Evolutionary conservation across 495 filamentous ascomycete genomes (phyloP).

Genomic region (Aspergillus carlsbadensis): DNA sequence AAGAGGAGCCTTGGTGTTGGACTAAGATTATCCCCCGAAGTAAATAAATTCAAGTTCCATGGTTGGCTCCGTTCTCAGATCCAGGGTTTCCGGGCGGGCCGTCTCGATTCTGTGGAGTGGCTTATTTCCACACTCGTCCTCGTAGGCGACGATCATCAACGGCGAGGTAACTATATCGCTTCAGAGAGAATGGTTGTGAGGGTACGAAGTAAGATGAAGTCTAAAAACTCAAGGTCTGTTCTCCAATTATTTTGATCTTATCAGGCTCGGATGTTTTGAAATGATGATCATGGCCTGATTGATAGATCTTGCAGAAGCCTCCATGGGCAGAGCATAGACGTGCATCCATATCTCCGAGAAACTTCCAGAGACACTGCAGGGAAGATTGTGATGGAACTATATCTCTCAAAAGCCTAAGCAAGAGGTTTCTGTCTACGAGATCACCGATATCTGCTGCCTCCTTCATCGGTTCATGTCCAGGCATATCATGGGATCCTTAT

Average conservation of each 20-base stretch:
- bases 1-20: background rate
- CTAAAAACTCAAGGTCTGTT: too few species aligned
- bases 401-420: too few species aligned
- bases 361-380: background rate
- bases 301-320: conserved; percentile 4
- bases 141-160: background rate
- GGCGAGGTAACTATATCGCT: too few species aligned
- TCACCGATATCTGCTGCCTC: too few species aligned
- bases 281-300: background rate
- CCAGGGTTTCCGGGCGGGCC: background rate
- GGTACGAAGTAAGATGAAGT: too few species aligned
- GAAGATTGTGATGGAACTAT: too few species aligned
- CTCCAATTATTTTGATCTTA: too few species aligned
- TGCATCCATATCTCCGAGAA: conserved; percentile 8
- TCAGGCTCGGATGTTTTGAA: too few species aligned
- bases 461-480: too few species aligned
- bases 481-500: too few species aligned
- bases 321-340: background rate
- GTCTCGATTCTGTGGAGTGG: background rate
- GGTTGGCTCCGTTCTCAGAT: conserved; percentile 7
- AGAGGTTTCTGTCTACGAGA: too few species aligned
- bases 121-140: conserved; percentile 2
- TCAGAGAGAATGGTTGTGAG: too few species aligned
- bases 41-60: conserved; percentile 3
- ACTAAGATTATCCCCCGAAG: background rate